phyloP scores from a whole-genome alignment of 306 rosid genomes.

The Quillaja saponaria region DNA sequence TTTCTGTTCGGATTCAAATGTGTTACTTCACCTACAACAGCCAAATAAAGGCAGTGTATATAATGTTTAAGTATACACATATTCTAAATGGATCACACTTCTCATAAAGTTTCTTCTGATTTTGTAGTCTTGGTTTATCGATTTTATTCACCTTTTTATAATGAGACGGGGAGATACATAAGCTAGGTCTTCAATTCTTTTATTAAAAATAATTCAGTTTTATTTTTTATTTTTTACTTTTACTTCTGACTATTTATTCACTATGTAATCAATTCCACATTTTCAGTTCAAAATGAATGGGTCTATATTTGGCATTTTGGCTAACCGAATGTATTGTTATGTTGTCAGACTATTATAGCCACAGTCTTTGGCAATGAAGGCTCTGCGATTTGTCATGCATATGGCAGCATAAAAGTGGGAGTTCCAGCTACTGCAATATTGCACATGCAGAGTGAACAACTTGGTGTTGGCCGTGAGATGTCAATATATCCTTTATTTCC shows the following conservation, averaged over 20 bases:
- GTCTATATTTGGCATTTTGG: too few species aligned
- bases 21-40: too few species aligned
- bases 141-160: too few species aligned
- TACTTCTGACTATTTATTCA: too few species aligned
- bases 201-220: neutral
- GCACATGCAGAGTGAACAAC: conserved; percentile 80
- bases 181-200: neutral
- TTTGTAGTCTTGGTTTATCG: neutral
- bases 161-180: neutral
- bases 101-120: too few species aligned
- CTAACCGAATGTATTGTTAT: too few species aligned
- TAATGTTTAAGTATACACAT: too few species aligned
- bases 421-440: conserved; percentile 65
- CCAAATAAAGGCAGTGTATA: too few species aligned
- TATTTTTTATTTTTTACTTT: conserved; percentile 20
- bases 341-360: conserved; percentile 71
- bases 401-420: conserved; percentile 63
- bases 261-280: too few species aligned
- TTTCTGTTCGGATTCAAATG: too few species aligned
- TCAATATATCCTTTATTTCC: conserved; percentile 82
- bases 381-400: conserved; percentile 65
- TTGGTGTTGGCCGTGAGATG: conserved; percentile 74
- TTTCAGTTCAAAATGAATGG: too few species aligned
- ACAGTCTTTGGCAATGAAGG: conserved; percentile 50
- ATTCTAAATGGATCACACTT: too few species aligned